Conservation (phyloP, 768 basidiomycete species). For the Ephemerocybe angulata region DNA sequence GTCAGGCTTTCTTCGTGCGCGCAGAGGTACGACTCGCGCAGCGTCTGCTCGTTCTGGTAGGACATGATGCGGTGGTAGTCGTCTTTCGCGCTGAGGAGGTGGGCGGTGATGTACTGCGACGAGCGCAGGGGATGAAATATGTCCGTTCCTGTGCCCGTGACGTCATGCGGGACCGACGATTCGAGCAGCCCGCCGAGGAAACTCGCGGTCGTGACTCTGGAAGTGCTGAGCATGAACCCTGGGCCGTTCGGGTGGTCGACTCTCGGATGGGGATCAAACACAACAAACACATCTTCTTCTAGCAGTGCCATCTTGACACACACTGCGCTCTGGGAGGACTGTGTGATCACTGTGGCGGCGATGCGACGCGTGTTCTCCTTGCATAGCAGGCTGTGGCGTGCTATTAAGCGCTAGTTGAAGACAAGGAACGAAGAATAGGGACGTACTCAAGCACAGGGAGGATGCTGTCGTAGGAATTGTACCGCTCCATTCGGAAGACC, state of each 20-base stretch:
- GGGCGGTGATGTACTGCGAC: slow-evolving; percentile 1
- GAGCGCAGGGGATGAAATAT: neutral
- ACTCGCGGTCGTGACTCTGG: slow-evolving; percentile 4
- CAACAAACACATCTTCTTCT: slow-evolving; percentile 7
- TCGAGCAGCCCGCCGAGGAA: slow-evolving; percentile 8
- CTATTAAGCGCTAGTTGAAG: neutral
- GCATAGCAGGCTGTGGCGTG: slow-evolving; percentile 8
- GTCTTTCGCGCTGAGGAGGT: slow-evolving; percentile 7
- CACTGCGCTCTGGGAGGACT: slow-evolving; percentile 6
- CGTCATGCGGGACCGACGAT: neutral
- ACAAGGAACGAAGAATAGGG: neutral
- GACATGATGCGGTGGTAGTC: slow-evolving; percentile 7
- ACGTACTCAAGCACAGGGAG: slow-evolving; percentile 8
- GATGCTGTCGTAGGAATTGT: slow-evolving; percentile 6
- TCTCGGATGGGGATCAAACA: slow-evolving; percentile 9
- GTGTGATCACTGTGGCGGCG: slow-evolving; percentile 9
- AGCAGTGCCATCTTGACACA: slow-evolving; percentile 7
- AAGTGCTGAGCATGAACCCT: slow-evolving; percentile 11
- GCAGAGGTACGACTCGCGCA: slow-evolving; percentile 11
- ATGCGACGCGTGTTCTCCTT: slow-evolving; percentile 7
- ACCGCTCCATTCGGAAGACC: slow-evolving; percentile 7
- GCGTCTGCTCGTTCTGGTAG: slow-evolving; percentile 11
- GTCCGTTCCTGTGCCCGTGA: neutral
- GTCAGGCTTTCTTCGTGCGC: slow-evolving; percentile 7
- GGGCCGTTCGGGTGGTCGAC: slow-evolving; percentile 10